Conservation (phyloP, 352 stramenopile species). For the Plasmopara muralis region DNA sequence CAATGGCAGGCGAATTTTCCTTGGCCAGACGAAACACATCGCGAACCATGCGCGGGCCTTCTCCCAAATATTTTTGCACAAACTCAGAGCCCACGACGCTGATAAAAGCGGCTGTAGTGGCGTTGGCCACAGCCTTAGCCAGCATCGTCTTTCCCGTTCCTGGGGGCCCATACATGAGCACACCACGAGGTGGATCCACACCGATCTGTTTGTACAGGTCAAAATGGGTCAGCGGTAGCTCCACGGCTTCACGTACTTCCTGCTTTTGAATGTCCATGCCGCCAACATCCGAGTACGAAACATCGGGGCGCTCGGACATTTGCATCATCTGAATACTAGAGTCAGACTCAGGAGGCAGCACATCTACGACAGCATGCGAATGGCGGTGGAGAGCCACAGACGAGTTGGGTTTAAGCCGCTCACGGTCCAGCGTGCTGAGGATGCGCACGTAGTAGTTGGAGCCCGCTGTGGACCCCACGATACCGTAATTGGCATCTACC, state of each 20-base stretch:
- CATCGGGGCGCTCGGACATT: slow-evolving; percentile 98
- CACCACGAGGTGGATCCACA: slow-evolving; percentile 97
- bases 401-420: slow-evolving; percentile 98
- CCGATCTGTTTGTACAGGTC: slow-evolving; percentile 99
- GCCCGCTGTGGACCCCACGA: slow-evolving; percentile 95
- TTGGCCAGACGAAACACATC: slow-evolving; percentile 99
- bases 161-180: slow-evolving; percentile 96
- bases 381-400: slow-evolving; percentile 97
- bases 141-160: slow-evolving; percentile 99
- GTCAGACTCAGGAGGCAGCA: slow-evolving; percentile 98
- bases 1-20: slow-evolving; percentile 98
- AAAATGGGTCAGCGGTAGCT: slow-evolving; percentile 98
- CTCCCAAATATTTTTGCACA: slow-evolving; percentile 99
- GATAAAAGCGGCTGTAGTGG: slow-evolving; percentile 99
- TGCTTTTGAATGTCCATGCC: slow-evolving; percentile 99
- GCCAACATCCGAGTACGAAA: slow-evolving; percentile 95
- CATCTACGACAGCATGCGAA: slow-evolving; percentile 97
- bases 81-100: slow-evolving; percentile 97
- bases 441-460: slow-evolving; percentile 99
- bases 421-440: slow-evolving; percentile 96
- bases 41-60: slow-evolving; percentile 99
- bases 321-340: slow-evolving; percentile 98
- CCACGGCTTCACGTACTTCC: slow-evolving; percentile 98
- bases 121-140: slow-evolving; percentile 99
- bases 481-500: slow-evolving; percentile 99